Percentiles rank a stretch among this genome's conserved stretches.
These are phyloP conservation scores for Beauveria pseudobassiana DNA, from an alignment of 2,329 filamentous ascomycete genomes.

Conservation along the genomic window DNA sequence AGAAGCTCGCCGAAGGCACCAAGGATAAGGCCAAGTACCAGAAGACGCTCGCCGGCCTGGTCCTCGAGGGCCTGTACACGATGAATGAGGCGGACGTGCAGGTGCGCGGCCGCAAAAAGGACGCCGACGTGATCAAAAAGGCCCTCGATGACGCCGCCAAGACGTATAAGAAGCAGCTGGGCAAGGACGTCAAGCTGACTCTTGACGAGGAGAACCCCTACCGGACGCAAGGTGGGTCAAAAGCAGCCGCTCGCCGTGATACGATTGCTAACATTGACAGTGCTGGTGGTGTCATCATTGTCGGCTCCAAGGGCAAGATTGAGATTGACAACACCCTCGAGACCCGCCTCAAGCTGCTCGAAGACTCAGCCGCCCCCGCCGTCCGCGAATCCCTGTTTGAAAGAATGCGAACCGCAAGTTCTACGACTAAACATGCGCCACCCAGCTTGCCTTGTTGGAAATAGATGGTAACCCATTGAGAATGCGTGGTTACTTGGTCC, in stretches of 20 bases:
- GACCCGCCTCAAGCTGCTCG: constrained; percentile 76
- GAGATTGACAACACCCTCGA: constrained; percentile 99
- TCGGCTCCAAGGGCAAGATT: constrained; percentile 85
- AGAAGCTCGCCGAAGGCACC: constrained; percentile 57
- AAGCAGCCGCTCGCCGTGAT: neutral
- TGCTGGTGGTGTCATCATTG: constrained; percentile 72
- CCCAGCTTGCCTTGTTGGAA: neutral
- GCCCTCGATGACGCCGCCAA: constrained; percentile 68
- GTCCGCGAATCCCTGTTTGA: constrained; percentile 81
- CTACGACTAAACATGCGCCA: constrained; percentile 57
- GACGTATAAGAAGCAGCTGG: constrained; percentile 76
- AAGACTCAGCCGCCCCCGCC: constrained; percentile 75
- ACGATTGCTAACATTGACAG: constrained; percentile 35
- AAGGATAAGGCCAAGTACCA: constrained; percentile 71
- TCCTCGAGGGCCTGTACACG: constrained; percentile 86
- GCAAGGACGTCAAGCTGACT: constrained; percentile 59
- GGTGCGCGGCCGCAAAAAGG: constrained; percentile 71
- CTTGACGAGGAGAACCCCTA: constrained; percentile 75
- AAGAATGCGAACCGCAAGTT: constrained; percentile 95
- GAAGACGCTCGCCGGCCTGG: constrained; percentile 65
- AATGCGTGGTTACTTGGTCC: neutral
- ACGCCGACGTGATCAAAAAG: constrained; percentile 67
- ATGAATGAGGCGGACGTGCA: constrained; percentile 72
- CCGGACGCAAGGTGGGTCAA: constrained; percentile 70
- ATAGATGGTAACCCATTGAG: neutral